Base-by-base conservation (phyloP, 2,329 filamentous ascomycete species). In the Diaporthe destruens region DNA sequence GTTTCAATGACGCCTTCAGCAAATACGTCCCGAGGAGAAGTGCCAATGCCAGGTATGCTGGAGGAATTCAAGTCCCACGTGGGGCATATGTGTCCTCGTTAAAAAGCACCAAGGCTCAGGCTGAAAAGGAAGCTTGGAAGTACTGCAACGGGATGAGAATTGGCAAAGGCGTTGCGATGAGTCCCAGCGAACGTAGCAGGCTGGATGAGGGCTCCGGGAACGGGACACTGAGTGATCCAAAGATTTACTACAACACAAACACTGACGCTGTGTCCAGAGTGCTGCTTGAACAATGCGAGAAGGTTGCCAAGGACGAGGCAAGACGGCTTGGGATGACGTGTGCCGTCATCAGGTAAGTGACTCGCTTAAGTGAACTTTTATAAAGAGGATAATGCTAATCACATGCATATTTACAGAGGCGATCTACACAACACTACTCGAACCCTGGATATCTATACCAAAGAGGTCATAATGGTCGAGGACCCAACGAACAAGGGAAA, bases 121-220 rank as follows among this genome's bases (percentile, higher is more conserved):
- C 39, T 42, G 20, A 1, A 1, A 49, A 12, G 7, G 47, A 20
- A 4, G 47, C 23, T 4, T 59, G 56, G 56, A 6, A 29, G 23
- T 20, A 59, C 1, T 8, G 56, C n/a, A 6, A 36, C 5, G 56
- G 56, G 1, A 59, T 59, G 56, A 59, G 18, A 9, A 11, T 59
- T 11, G 56, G 56, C n/a, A 39, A 39, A 1, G 56, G 56, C 6
- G 14, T 29, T 1, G 14, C 56, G 6, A 42, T 57, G 55, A 39
- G 14, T 0, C 34, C 1, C 0, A 14, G 0, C 2, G 23, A 59
- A 3, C 11, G 2, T 4, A 0, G 4, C 3, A 29, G 5, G 0
- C 14, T 59, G 6, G 5, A 3, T 1, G 0, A 20, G 0, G 56
- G 56, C 14, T 23, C 36, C 8, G 56, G 56, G 6, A 18, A 42